Base-by-base conservation (phyloP, 805 yeast species). In the Priceomyces carsonii region DNA sequence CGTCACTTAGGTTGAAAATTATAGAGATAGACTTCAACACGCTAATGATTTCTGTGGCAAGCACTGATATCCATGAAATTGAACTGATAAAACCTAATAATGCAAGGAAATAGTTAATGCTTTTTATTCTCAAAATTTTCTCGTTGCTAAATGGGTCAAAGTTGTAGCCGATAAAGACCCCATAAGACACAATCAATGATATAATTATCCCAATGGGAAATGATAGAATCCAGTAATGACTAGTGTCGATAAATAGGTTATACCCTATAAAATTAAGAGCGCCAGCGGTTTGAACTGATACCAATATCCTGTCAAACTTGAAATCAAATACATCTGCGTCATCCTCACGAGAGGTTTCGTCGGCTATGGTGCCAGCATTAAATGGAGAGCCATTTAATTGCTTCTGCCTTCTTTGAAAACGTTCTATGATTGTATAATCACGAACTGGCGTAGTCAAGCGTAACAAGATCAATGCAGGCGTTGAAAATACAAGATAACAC, bases 41-140 rank as follows among this genome's bases (percentile, higher is more conserved):
- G 3, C 71, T 70, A 26, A 91, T 83, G 9, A 89, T 77, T 43
- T 82, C 85, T 3, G 77, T 73, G 1, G 95, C 91, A 26, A 84
- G 71, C 1, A 73, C 48, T 0, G 93, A 71, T 8, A 90, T 82
- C 77, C 88, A 80, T 1, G 78, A 53, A 3, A 91, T 66, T 1
- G 95, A 74, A 5, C 79, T 58, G 0, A 73, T 37, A 52, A 91
- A 91, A 0, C 96, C 96, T 3, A 70, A 14, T 0, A 69, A 29
- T 0, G 86, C 60, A 8, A 43, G 35, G 9, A 44, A 8, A 32
- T 58, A 44, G 39, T 58, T 55, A 41, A 51, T 28, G 27, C 32
- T 19, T 27, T 43, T 34, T 15, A 44, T 9, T 17, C 37, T 29
- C 26, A 10, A 7, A 12, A 33, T 9, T 36, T 48, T 30, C 19